phyloP scores from a whole-genome alignment of 805 yeast species.

The Lipomyces oligophaga region DNA sequence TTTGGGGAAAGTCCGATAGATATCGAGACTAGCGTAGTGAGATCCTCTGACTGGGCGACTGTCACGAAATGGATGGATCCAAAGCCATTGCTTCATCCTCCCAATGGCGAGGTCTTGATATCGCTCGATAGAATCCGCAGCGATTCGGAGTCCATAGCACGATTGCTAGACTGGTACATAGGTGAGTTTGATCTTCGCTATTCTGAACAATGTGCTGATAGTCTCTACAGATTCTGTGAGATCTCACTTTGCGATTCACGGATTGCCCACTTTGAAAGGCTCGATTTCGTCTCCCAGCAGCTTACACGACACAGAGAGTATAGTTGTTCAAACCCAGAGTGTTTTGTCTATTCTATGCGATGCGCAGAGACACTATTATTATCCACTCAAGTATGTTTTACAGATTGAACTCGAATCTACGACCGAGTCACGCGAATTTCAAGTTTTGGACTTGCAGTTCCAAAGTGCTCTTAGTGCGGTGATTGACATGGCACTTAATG shows the following conservation, averaged over 20 bases:
- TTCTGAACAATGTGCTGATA: not conserved
- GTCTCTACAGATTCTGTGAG: conserved; percentile 15
- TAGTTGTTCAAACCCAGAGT: not conserved
- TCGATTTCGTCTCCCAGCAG: not conserved
- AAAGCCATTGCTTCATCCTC: conserved; percentile 19
- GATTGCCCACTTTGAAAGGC: conserved; percentile 15
- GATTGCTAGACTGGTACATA: conserved; percentile 25
- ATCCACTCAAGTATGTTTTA: conserved; percentile 12
- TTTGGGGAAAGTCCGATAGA: too few species aligned
- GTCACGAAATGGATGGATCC: conserved; percentile 25
- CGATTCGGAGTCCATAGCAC: conserved; percentile 1
- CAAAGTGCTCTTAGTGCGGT: conserved; percentile 17
- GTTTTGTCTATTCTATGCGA: conserved; percentile 14
- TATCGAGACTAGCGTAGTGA: not conserved
- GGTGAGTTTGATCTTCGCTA: conserved; percentile 5
- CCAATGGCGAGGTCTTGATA: conserved; percentile 1
- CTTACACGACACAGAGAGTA: not conserved
- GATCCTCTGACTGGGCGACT: conserved; percentile 14
- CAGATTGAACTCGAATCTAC: not conserved
- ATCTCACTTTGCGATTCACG: conserved; percentile 22
- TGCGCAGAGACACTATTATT: conserved; percentile 17
- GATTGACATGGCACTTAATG: conserved; percentile 18
- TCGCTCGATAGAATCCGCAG: conserved; percentile 6
- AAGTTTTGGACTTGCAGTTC: too few species aligned
- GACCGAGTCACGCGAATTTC: too few species aligned